Percentiles rank a stretch among this genome's conserved stretches.
Evolutionary conservation across 2,329 filamentous ascomycete species (phyloP).

Genomic region (Aspergillus puulaauensis): DNA sequence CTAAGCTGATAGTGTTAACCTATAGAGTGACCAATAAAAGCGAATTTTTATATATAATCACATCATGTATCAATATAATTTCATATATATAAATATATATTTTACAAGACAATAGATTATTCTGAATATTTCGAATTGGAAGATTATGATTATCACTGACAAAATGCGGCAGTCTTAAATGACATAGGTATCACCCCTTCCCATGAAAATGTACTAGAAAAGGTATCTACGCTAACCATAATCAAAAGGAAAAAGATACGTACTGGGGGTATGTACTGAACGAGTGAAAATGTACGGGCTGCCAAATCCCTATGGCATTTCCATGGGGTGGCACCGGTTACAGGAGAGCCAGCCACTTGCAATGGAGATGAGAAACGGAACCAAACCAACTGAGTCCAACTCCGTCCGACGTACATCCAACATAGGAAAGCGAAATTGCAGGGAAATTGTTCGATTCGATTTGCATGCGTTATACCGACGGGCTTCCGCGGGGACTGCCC

Average conservation of each 20-base stretch:
- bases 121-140: background rate
- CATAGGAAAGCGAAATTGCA: background rate
- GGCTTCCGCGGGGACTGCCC: constrained; percentile 39
- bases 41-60: background rate
- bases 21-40: background rate
- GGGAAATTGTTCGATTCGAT: background rate
- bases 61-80: background rate
- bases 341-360: background rate
- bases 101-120: background rate
- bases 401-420: constrained; percentile 3
- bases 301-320: background rate
- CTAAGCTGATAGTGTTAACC: background rate
- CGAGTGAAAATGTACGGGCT: constrained; percentile 3
- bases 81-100: background rate
- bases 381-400: background rate
- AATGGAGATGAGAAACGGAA: background rate
- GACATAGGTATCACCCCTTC: constrained; percentile 6
- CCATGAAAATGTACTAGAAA: constrained; percentile 10
- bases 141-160: background rate
- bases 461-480: constrained; percentile 25
- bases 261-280: constrained; percentile 9
- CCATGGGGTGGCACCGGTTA: background rate
- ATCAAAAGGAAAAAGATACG: constrained; percentile 11
- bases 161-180: constrained; percentile 6
- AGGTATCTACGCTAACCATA: constrained; percentile 15